Conservation (phyloP, 2,329 filamentous ascomycete species). For the Cladophialophora chaetospira region DNA sequence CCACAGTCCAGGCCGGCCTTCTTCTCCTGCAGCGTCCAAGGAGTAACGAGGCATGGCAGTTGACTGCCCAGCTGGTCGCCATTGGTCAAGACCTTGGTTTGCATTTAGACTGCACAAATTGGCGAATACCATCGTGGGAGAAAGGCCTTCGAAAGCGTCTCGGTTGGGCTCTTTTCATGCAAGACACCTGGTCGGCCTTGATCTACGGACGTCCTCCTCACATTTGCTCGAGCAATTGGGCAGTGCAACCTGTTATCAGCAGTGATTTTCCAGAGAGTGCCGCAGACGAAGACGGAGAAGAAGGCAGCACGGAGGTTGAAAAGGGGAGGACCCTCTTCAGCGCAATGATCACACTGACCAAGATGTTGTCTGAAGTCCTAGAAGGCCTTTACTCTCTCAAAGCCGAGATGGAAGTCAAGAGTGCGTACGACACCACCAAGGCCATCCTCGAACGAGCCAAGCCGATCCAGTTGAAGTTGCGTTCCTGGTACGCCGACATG, state of each 20-base stretch:
- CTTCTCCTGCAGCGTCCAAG: slow-evolving; percentile 54
- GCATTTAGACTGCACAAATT: slow-evolving; percentile 62
- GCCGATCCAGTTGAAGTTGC: slow-evolving; percentile 55
- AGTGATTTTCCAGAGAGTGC: slow-evolving; percentile 48
- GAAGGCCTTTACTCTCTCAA: slow-evolving; percentile 56
- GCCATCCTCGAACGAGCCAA: slow-evolving; percentile 56
- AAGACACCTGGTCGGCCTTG: slow-evolving; percentile 64
- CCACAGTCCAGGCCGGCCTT: slow-evolving; percentile 58
- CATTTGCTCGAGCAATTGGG: slow-evolving; percentile 59
- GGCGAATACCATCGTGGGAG: slow-evolving; percentile 66
- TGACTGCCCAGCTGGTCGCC: slow-evolving; percentile 58
- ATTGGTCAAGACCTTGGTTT: slow-evolving; percentile 62
- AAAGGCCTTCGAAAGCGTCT: slow-evolving; percentile 62
- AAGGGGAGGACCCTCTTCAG: slow-evolving; percentile 52
- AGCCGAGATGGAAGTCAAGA: slow-evolving; percentile 37
- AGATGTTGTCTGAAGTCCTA: slow-evolving; percentile 55
- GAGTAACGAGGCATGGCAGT: slow-evolving; percentile 50
- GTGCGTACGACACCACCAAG: slow-evolving; percentile 41
- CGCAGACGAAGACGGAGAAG: slow-evolving; percentile 33
- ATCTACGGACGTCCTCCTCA: slow-evolving; percentile 61
- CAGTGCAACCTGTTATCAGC: slow-evolving; percentile 48
- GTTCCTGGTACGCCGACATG: slow-evolving; percentile 55
- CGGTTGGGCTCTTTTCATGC: slow-evolving; percentile 66
- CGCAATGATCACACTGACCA: slow-evolving; percentile 55
- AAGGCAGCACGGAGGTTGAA: slow-evolving; percentile 40